Percentiles rank a stretch among this genome's conserved stretches.
phyloP scores from a whole-genome alignment of 257 asterid genomes.

The Lycium barbarum region DNA sequence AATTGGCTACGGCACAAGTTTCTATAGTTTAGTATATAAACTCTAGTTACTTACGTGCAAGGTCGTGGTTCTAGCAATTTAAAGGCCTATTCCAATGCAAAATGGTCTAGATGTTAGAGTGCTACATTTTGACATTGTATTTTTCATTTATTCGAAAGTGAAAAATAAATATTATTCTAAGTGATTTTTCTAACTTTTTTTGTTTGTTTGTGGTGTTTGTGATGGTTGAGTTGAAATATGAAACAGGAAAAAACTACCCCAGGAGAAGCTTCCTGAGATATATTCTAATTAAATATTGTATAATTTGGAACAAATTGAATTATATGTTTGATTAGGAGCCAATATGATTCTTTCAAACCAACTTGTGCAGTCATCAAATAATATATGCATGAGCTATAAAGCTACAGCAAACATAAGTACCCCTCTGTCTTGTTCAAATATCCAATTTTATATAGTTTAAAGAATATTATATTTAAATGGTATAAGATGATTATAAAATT shows the following conservation, averaged over 20 bases:
- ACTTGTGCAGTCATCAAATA: not conserved
- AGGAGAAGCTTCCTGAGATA: conserved; percentile 3
- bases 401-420: not conserved
- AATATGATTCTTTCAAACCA: not conserved
- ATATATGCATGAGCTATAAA: not conserved
- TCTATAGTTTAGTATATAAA: too few species aligned
- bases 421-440: not conserved
- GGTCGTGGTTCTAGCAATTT: not conserved
- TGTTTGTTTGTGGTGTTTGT: not conserved
- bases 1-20: too few species aligned
- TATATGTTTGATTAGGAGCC: not conserved
- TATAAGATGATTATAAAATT: not conserved
- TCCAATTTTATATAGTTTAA: not conserved
- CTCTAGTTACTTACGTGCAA: not conserved
- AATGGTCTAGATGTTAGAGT: not conserved
- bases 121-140: not conserved
- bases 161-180: not conserved
- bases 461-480: not conserved
- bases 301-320: not conserved
- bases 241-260: not conserved
- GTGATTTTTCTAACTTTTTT: not conserved
- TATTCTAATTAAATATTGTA: not conserved
- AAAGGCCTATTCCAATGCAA: not conserved
- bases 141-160: not conserved
- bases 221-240: not conserved